Evolutionary conservation across 2,329 filamentous ascomycete species (phyloP), one percentile per base, ranked within the genome.

Genomic region (Xylariaceae sp.): DNA sequence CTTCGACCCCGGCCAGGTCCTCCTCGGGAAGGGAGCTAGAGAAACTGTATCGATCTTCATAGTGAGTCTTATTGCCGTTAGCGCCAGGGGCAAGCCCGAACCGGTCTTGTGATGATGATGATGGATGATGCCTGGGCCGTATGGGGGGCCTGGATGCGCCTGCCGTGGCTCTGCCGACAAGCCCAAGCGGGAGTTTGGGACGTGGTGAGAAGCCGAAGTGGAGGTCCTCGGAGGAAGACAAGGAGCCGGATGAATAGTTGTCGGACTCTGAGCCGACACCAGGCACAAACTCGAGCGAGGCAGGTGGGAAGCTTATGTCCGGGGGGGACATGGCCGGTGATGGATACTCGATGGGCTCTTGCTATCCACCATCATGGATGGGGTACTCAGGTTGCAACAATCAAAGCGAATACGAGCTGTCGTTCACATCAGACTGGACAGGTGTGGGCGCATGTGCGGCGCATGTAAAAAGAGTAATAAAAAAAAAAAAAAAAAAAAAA

Each of bases 161-260:
- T n/a, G n/a, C n/a, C n/a, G n/a, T n/a, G n/a, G n/a, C n/a, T n/a
- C n/a, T n/a, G 21, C 21, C 21, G 7, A 24, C 6, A 24, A 56
- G 43, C n/a, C 48, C 27, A 4, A 47, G 47, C 7, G 52, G 50
- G 14, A 56, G 46, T 46, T 49, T 50, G n/a, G 51, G 48, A 33
- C 47, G 53, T 14, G 46, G 35, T 19, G 42, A 33, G 36, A 42
- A 27, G 17, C 52, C 48, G 27, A 52, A 49, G 33, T 55, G 46
- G 7, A 50, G 40, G 30, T 49, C 51, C 17, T 50, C 46, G 11
- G 21, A 24, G 11, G 11, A 7, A 32, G 50, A 48, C 17, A 46
- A 49, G 21, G 29, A n/a, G n/a, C n/a, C 31, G 31, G 47, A 50
- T n/a, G 50, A 52, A 36, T 26, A 45, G 35, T 38, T 33, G 9